Conservation (phyloP, 1,284 basidiomycete genomes). For the Butyriboletus appendiculatus region DNA sequence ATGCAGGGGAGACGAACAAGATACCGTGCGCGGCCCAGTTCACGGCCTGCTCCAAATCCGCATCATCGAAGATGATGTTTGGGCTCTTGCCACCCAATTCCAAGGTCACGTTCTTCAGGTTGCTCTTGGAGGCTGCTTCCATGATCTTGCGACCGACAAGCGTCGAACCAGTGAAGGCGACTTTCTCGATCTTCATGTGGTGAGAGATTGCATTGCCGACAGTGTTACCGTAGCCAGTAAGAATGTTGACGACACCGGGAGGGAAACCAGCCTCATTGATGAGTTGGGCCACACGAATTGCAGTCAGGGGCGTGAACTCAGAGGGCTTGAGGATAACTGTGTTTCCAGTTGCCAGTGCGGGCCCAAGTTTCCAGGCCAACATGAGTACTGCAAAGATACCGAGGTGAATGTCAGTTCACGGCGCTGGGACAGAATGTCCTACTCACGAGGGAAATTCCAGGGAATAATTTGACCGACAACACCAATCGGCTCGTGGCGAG, state of each 20-base stretch:
- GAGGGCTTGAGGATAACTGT: constrained; percentile 86
- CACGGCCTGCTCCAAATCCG: constrained; percentile 77
- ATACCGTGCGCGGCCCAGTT: constrained; percentile 83
- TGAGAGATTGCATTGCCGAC: constrained; percentile 65
- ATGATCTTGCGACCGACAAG: constrained; percentile 85
- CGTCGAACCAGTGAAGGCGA: constrained; percentile 78
- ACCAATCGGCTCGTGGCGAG: constrained; percentile 92
- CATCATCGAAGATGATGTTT: constrained; percentile 74
- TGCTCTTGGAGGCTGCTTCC: constrained; percentile 79
- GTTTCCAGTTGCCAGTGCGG: constrained; percentile 86
- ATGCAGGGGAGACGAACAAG: constrained; percentile 46
- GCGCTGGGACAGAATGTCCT: not conserved
- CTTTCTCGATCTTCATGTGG: constrained; percentile 72
- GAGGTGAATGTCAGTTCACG: not conserved
- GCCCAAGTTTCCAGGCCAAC: constrained; percentile 82
- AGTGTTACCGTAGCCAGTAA: constrained; percentile 64
- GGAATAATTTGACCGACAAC: constrained; percentile 88
- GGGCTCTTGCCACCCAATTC: constrained; percentile 95
- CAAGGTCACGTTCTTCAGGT: constrained; percentile 88
- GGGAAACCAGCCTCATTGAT: constrained; percentile 61
- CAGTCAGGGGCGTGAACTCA: constrained; percentile 88
- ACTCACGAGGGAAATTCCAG: constrained; percentile 70
- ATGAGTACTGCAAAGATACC: constrained; percentile 53
- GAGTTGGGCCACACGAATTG: constrained; percentile 57
- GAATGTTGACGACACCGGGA: constrained; percentile 71